Percentiles rank a stretch among this genome's conserved stretches.
phyloP scores from a whole-genome alignment of 2,329 filamentous ascomycete species.

The Ampelomyces quisqualis region DNA sequence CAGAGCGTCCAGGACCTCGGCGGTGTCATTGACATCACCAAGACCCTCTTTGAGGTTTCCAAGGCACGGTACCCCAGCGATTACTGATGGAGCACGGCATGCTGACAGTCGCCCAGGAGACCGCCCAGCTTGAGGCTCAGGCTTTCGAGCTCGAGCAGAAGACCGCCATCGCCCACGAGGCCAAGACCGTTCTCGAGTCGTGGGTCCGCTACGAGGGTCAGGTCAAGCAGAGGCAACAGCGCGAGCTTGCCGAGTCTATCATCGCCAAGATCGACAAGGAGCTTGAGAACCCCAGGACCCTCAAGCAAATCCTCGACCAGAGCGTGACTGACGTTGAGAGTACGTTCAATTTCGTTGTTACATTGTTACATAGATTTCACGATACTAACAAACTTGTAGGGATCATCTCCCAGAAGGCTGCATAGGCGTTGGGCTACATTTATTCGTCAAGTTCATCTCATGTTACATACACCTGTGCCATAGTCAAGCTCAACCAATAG shows the following conservation, averaged over 20 bases:
- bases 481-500: conserved; percentile 43
- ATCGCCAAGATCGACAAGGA: conserved; percentile 99
- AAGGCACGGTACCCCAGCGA: conserved; percentile 65
- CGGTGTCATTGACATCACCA: conserved; percentile 93
- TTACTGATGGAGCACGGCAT: conserved; percentile 2
- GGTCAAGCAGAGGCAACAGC: conserved; percentile 98
- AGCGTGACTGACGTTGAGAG: conserved; percentile 95
- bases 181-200: conserved; percentile 92
- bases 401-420: conserved; percentile 42
- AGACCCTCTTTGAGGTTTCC: conserved; percentile 94
- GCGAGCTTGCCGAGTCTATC: conserved; percentile 86
- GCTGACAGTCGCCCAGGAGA: conserved; percentile 66
- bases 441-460: conserved; percentile 30
- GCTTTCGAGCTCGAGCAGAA: conserved; percentile 97
- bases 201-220: conserved; percentile 99
- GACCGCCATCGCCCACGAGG: conserved; percentile 87
- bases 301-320: conserved; percentile 98
- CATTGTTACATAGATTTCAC: too few species aligned
- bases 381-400: conserved; percentile 31
- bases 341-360: conserved; percentile 51
- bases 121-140: conserved; percentile 91
- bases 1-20: conserved; percentile 92
- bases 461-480: conserved; percentile 48
- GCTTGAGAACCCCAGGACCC: conserved; percentile 93
- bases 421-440: conserved; percentile 37